phyloP scores from a whole-genome alignment of 2,329 filamentous ascomycete genomes.

The Fusarium incarnatum region DNA sequence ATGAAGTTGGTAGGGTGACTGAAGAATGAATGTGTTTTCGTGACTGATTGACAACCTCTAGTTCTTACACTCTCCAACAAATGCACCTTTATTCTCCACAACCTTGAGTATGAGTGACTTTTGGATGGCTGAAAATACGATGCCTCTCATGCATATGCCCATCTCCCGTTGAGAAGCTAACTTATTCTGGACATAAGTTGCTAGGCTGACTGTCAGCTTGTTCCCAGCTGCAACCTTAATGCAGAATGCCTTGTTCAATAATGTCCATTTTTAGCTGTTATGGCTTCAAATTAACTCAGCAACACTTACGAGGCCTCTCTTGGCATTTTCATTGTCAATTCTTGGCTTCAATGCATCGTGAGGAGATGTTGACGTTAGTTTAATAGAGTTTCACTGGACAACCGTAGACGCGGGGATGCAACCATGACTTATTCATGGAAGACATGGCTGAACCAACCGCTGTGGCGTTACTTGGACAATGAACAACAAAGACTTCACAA shows the following conservation, averaged over 20 bases:
- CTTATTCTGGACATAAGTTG: not conserved
- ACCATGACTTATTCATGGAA: not conserved
- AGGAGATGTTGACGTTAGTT: not conserved
- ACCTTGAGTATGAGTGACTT: not conserved
- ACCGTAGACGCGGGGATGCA: not conserved
- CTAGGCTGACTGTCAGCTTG: not conserved
- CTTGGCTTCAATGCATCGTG: no score
- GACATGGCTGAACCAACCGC: conserved; percentile 3
- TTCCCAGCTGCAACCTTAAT: not conserved
- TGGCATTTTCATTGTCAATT: not conserved
- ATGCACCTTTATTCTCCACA: no score
- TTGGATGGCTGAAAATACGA: not conserved
- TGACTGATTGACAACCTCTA: no score
- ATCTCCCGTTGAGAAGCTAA: not conserved
- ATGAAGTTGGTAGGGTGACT: not conserved
- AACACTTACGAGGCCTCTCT: not conserved
- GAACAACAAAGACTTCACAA: not conserved
- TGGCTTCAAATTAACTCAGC: not conserved
- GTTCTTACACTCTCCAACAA: no score
- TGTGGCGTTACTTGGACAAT: conserved; percentile 1
- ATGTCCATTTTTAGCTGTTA: not conserved
- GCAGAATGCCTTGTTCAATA: not conserved
- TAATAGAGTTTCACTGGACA: not conserved
- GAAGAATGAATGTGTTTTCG: not conserved
- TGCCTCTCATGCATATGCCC: not conserved